phyloP scores from a whole-genome alignment of 441 rosid genomes.

The Erodium texanum region DNA sequence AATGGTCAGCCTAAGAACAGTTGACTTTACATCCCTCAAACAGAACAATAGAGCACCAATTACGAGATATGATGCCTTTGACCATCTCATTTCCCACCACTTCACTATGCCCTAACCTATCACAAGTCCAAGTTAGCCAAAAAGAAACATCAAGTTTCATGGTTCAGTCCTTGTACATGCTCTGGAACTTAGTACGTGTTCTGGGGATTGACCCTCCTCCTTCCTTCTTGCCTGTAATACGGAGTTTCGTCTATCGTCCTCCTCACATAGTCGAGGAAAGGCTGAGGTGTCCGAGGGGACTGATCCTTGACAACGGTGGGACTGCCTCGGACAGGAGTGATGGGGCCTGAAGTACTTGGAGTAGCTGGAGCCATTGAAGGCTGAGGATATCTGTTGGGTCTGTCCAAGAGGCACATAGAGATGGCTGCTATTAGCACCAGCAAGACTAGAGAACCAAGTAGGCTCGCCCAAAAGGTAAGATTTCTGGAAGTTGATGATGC shows the following conservation, averaged over 20 bases:
- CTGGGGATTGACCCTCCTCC: slow-evolving; percentile 76
- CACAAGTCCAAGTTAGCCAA: not conserved
- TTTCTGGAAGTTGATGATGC: slow-evolving; percentile 13
- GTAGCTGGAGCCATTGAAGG: slow-evolving; percentile 23
- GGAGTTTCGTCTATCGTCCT: slow-evolving; percentile 89
- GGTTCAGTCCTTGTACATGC: not conserved
- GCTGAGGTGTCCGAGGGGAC: slow-evolving; percentile 82
- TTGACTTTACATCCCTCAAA: too few species aligned
- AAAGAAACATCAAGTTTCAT: not conserved
- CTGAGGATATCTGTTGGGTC: slow-evolving; percentile 16
- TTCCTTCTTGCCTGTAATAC: slow-evolving; percentile 54
- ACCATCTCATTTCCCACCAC: not conserved
- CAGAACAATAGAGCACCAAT: not conserved
- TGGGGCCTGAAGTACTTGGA: slow-evolving; percentile 29
- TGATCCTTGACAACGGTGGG: slow-evolving; percentile 33
- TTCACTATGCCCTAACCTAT: not conserved
- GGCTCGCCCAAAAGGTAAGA: slow-evolving; percentile 15
- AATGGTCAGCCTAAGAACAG: not conserved
- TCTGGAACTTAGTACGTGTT: slow-evolving; percentile 36
- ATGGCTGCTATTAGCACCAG: slow-evolving; percentile 17
- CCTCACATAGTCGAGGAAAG: slow-evolving; percentile 71
- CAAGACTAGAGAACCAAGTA: slow-evolving; percentile 22
- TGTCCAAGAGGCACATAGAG: slow-evolving; percentile 20
- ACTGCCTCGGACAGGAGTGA: slow-evolving; percentile 51
- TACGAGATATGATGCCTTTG: not conserved